Base-by-base conservation (phyloP, 2,329 filamentous ascomycete genomes). In the Epichloe brachyelytri region DNA sequence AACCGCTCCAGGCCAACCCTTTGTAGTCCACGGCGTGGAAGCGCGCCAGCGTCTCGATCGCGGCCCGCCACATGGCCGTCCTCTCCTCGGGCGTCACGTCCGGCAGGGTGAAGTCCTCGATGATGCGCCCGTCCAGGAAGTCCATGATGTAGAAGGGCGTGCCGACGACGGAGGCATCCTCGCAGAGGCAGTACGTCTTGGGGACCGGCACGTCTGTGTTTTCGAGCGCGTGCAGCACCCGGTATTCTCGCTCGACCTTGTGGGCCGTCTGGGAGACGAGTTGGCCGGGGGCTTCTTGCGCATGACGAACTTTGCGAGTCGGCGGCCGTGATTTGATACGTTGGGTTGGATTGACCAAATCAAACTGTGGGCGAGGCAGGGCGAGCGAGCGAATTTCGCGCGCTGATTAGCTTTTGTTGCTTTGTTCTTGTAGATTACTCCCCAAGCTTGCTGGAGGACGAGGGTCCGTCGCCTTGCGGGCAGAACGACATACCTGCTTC, bases 111-210 rank as follows among this genome's bases (percentile, higher is more conserved):
- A 89, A 85, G 68, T 97, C 88, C 62, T 91, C 87, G 63, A 97
- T 88, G 69, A 96, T 95, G 62, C 93, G 83, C 19, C 93, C 93
- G 63, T 95, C 86, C 54, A 97, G 76, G 65, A 93, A 97, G 65
- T 88, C 83, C 93, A 98, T 97, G 63, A 97, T 83, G 71, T 98
- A 97, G 68, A 97, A 98, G 5, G 89, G 80, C 7, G 90, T 97
- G 51, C 90, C 93, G 56, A 97, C 75, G 38, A 97, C 75, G 52
- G 68, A 71, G 40, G 75, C 72, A 69, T 97, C 90, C 67, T 94
- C 85, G 70, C 93, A 98, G 17, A 97, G 78, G 61, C 83, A 85
- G 66, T 88, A 85, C 11, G 88, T 80, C 65, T 79, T 83, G 4
- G 93, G 93, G 0, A 95, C 88, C 0, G 90, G 87, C 8, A 97